Evolutionary conservation across 2,329 filamentous ascomycete species (phyloP), one percentile per base, ranked within the genome.

Genomic region (Annulohypoxylon truncatum): DNA sequence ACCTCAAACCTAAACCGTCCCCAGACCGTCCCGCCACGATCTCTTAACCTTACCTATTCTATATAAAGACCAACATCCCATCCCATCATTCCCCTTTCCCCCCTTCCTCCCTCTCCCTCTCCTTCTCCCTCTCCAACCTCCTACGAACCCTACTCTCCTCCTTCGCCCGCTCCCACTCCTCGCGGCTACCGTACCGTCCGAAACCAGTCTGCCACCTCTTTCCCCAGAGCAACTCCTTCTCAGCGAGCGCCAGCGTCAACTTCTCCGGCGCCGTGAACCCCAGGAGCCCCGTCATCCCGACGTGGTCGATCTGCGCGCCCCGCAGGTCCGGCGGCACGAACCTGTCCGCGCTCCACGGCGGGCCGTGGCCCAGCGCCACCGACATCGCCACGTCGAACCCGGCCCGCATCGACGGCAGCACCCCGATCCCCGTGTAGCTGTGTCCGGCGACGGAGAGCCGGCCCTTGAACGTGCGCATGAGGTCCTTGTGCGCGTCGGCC

Each of bases 371-470:
- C 9, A 31, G 50, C n/a, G 79, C 75, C n/a, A 81, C 73, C 38
- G 78, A 76, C 68, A 76, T 69, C 2, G 81, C 83, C n/a, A 81
- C 70, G 44, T 84, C 82, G 63, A 76, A 78, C 29, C 77, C 84
- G n/a, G 85, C 81, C 61, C 86, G 83, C 69, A 89, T 79, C 59
- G 82, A 79, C 9, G 81, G 81, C 70, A 85, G 77, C 46, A 85
- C 82, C 46, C 87, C 87, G 33, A 87, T 81, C 20, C 76, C 74
- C 22, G 81, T 81, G 77, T 86, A 89, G 55, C 84, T 86, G 35
- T 84, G 83, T 3, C 86, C 86, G 0, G 82, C 84, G 15, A 96
- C 89, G 63, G 88, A 85, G 26, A 97, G 80, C 10, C 85, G 82
- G 12, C 90, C 89, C 7, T 83, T 77, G 76, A 90, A 96, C 4